Base-by-base conservation (phyloP, 345 rosid species). In the Eucalyptus sideroxylon region DNA sequence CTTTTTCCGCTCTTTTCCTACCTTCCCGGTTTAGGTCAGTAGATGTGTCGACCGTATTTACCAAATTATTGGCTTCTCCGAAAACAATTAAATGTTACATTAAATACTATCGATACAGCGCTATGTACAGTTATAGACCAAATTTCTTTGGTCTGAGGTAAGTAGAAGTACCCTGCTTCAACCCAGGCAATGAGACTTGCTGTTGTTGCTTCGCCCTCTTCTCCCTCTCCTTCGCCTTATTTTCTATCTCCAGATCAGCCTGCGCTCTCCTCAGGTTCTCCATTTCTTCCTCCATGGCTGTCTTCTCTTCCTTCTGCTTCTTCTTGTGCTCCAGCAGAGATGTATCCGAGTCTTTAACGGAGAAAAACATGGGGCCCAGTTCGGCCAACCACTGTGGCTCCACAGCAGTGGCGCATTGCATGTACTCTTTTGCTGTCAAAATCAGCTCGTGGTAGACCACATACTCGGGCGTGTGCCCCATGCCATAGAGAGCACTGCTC, bases 231-330 rank as follows among this genome's bases (percentile, higher is more conserved):
- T 87, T 95, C 92, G 87, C 93, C 90, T 93, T 96, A 91, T 87
- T 92, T 88, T 90, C 91, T 87, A 53, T 91, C 92, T 97, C 96
- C 8, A 81, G 91, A 91, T 93, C 96, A 7, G 94, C 99, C 90
- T 97, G 98, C 85, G 82, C 93, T 92, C 93, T 97, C 92, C 99
- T 95, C 94, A 96, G 88, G 88, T 92, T 95, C 88, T 97, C 99
- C 99, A 96, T 96, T 89, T 97, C 99, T 94, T 95, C 98, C 91
- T 97, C 99, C 99, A 97, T 97, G 3, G 98, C 98, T 4, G 98
- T 93, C 91, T 97, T 98, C 86, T 95, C 98, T 90, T 96, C 96
- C 93, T 97, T 97, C 92, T 98, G 98, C 90, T 91, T 98, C 89
- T 95, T 97, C 92, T 96, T 98, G 91, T 97, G 99, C 93, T 96